phyloP scores from a whole-genome alignment of 1,139 yeast genomes.

The Geotrichum bryndzae region DNA sequence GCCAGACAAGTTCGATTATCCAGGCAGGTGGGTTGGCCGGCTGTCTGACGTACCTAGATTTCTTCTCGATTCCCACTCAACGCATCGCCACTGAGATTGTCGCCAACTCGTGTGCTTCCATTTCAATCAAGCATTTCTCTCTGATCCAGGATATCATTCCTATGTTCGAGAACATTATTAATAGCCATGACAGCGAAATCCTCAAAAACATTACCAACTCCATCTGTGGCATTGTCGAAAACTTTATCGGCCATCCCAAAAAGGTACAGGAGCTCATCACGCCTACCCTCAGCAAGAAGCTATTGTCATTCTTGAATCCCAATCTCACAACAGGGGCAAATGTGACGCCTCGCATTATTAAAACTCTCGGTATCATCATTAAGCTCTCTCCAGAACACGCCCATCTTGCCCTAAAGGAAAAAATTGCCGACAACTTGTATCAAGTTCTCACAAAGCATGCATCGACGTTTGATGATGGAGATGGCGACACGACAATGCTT shows the following conservation, averaged over 20 bases:
- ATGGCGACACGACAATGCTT: constrained; percentile 17
- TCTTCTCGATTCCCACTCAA: constrained; percentile 85
- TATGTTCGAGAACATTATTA: constrained; percentile 54
- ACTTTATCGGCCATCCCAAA: constrained; percentile 45
- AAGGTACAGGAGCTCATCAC: constrained; percentile 44
- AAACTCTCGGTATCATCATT: constrained; percentile 41
- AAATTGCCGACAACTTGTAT: constrained; percentile 31
- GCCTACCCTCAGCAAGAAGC: constrained; percentile 24
- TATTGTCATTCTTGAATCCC: constrained; percentile 26
- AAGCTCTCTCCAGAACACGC: constrained; percentile 35
- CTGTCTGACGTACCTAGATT: constrained; percentile 72
- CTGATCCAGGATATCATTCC: constrained; percentile 56
- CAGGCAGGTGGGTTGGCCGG: constrained; percentile 57
- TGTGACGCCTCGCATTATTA: constrained; percentile 29
- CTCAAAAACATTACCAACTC: constrained; percentile 66
- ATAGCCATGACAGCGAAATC: constrained; percentile 57
- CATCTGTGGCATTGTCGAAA: constrained; percentile 54
- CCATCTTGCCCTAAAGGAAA: constrained; percentile 25
- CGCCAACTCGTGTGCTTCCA: constrained; percentile 62
- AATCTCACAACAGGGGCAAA: constrained; percentile 20
- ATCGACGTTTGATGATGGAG: constrained; percentile 27
- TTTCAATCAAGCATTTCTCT: constrained; percentile 43
- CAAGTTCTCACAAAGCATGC: constrained; percentile 33
- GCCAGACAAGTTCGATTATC: constrained; percentile 35
- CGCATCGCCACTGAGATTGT: constrained; percentile 73